Evolutionary conservation across 176 grass and related monocot genomes (phyloP).

Genomic region (Juncus effusus): DNA sequence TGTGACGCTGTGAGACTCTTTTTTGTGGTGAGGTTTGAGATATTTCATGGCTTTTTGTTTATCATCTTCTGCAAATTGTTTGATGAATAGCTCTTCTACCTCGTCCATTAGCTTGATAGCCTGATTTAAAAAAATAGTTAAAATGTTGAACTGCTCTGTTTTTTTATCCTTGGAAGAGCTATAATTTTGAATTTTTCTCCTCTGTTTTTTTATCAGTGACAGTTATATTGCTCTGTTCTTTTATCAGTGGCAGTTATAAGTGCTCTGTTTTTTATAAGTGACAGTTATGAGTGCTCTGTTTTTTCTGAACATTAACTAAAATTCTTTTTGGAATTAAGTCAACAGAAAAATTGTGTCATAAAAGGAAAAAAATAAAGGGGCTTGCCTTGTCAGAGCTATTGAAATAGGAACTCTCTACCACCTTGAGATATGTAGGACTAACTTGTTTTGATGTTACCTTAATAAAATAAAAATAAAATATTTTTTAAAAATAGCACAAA

Average conservation of each 20-base stretch:
- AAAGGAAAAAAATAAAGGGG: neutral
- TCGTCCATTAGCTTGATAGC: conserved; percentile 81
- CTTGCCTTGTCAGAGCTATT: conserved; percentile 88
- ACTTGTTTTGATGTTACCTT: conserved; percentile 82
- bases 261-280: no score
- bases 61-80: conserved; percentile 63
- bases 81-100: conserved; percentile 84
- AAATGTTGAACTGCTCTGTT: neutral
- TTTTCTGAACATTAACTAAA: neutral
- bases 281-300: neutral
- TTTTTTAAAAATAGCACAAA: neutral
- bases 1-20: conserved; percentile 79
- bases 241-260: no score
- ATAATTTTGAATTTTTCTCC: neutral
- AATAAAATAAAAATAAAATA: conserved; percentile 22
- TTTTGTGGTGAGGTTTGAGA: conserved; percentile 73
- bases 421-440: conserved; percentile 70
- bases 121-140: conserved; percentile 22
- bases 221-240: neutral
- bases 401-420: conserved; percentile 93
- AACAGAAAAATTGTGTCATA: neutral
- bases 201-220: neutral
- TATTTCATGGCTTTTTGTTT: conserved; percentile 94
- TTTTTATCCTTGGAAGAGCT: neutral
- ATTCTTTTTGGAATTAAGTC: no score